phyloP scores from a whole-genome alignment of 257 asterid species.

The Petunia secreta region DNA sequence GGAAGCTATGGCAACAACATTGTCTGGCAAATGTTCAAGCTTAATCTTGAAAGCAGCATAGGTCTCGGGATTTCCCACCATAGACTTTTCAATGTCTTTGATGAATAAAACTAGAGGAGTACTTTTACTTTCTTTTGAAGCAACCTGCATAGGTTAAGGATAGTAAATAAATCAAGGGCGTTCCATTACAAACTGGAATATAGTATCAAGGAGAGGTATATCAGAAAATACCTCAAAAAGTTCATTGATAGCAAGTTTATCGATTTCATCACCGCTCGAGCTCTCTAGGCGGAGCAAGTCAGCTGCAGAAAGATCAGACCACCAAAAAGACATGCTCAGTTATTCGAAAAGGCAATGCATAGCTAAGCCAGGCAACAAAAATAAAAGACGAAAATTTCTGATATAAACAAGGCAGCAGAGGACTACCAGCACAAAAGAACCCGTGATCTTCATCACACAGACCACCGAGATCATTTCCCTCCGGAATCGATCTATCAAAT shows the following conservation, averaged over 20 bases:
- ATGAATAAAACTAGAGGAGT: conserved; percentile 67
- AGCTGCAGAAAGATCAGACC: conserved; percentile 52
- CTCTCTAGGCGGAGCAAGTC: conserved; percentile 77
- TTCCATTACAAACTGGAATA: neutral
- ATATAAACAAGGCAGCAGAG: conserved; percentile 10
- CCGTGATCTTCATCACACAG: conserved; percentile 27
- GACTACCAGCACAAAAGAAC: conserved; percentile 27
- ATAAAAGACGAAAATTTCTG: neutral
- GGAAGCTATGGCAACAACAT: conserved; percentile 76
- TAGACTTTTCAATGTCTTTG: conserved; percentile 86
- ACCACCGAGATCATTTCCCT: conserved; percentile 24
- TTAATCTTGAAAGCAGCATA: conserved; percentile 64
- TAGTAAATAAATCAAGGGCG: conserved; percentile 19
- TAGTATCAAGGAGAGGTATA: neutral
- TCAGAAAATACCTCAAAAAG: conserved; percentile 69
- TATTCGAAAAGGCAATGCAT: neutral
- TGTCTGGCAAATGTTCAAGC: conserved; percentile 80
- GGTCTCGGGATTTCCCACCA: conserved; percentile 72
- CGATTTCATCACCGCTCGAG: conserved; percentile 65
- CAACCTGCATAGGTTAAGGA: conserved; percentile 55
- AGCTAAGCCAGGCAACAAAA: conserved; percentile 1
- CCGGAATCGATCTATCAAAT: conserved; percentile 24
- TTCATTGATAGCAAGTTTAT: conserved; percentile 74
- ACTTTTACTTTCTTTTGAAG: conserved; percentile 64
- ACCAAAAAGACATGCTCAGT: conserved; percentile 3